Conservation (phyloP, 2,329 filamentous ascomycete genomes). For the Aspergillus sp. region DNA sequence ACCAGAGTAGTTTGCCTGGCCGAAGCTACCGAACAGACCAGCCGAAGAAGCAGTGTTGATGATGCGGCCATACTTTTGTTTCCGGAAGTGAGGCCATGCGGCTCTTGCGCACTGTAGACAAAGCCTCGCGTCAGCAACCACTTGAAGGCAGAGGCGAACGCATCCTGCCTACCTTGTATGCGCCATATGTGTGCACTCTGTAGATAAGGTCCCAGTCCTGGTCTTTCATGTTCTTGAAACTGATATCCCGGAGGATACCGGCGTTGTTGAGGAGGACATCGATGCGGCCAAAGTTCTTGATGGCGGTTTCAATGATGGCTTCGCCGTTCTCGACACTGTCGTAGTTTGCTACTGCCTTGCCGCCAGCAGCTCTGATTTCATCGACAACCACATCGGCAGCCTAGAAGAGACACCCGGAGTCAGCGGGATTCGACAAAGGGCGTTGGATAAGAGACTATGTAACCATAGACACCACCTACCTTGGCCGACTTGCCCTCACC, state of each 20-base stretch:
- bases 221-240: conserved; percentile 99
- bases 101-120: conserved; percentile 70
- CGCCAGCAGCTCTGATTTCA: conserved; percentile 72
- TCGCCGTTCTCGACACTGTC: conserved; percentile 82
- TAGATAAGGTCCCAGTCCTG: conserved; percentile 95
- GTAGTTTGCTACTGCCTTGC: conserved; percentile 97
- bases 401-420: conserved; percentile 50
- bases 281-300: conserved; percentile 64
- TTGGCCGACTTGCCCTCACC: conserved; percentile 86
- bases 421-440: not conserved
- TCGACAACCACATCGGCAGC: conserved; percentile 57
- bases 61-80: conserved; percentile 95
- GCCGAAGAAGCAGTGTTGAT: conserved; percentile 98
- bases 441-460: conserved; percentile 2
- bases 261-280: conserved; percentile 98
- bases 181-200: conserved; percentile 86
- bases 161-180: conserved; percentile 69
- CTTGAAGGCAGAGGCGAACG: not conserved
- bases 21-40: conserved; percentile 92
- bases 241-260: conserved; percentile 89
- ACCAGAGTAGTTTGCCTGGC: conserved; percentile 92
- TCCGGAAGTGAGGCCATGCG: conserved; percentile 96
- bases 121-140: conserved; percentile 19
- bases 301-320: conserved; percentile 74
- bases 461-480: conserved; percentile 52